Conservation (phyloP, 2,329 filamentous ascomycete species). For the Microdochium bolleyi region DNA sequence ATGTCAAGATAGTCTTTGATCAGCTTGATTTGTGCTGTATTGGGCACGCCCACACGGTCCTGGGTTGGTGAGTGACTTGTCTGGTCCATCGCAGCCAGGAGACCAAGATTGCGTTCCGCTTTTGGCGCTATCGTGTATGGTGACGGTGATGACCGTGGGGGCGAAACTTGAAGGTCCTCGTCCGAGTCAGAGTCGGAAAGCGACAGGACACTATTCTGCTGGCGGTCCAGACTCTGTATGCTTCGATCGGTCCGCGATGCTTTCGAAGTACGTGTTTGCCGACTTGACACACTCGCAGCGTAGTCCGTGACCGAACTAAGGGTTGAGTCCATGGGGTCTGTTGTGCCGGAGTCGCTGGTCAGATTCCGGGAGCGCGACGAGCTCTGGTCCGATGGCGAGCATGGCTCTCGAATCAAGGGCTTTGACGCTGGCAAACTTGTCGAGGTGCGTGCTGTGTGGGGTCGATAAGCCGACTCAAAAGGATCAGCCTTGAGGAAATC, state of each 20-base stretch:
- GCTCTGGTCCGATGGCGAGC: not conserved
- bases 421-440: not conserved
- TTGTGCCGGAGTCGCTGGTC: not conserved
- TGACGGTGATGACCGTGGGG: conserved; percentile 22
- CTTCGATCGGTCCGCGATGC: conserved; percentile 41
- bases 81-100: not conserved
- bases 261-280: conserved; percentile 46
- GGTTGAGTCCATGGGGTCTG: not conserved
- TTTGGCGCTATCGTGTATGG: conserved; percentile 13
- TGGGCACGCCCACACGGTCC: not conserved
- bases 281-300: conserved; percentile 44
- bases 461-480: not conserved
- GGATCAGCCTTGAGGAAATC: not conserved
- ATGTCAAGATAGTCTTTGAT: not conserved
- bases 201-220: conserved; percentile 46
- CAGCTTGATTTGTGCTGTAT: not conserved
- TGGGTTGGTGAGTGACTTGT: not conserved
- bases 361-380: not conserved
- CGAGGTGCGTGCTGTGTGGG: not conserved
- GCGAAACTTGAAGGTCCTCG: conserved; percentile 16
- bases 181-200: conserved; percentile 50
- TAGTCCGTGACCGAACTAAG: conserved; percentile 24
- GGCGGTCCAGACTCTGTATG: conserved; percentile 40
- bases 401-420: not conserved
- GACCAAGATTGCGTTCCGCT: conserved; percentile 4